These are phyloP conservation scores for Cucumis melo DNA, from an alignment of 306 rosid genomes.

Conservation along the genomic window DNA sequence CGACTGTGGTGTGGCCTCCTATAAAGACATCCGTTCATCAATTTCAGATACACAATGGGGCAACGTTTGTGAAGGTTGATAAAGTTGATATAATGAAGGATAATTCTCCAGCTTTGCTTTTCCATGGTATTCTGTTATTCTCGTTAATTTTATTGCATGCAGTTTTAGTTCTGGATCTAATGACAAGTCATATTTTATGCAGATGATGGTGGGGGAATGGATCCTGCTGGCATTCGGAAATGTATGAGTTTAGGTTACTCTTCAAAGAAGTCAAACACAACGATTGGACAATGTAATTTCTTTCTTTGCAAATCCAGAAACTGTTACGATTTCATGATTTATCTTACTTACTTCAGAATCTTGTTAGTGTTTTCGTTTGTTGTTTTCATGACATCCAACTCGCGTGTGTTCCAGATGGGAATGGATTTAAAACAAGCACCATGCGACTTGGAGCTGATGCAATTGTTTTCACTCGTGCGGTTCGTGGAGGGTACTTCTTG, in stretches of 20 bases:
- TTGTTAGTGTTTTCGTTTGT: not conserved
- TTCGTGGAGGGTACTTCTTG: slow-evolving; percentile 29
- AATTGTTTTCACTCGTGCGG: slow-evolving; percentile 74
- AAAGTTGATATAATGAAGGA: slow-evolving; percentile 58
- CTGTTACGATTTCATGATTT: not conserved
- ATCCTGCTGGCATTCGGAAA: slow-evolving; percentile 58
- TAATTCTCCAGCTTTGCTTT: slow-evolving; percentile 76
- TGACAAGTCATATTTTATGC: slow-evolving; percentile 17
- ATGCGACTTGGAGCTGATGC: slow-evolving; percentile 95
- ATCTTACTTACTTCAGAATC: not conserved
- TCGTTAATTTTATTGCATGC: not conserved
- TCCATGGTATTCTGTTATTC: slow-evolving; percentile 35
- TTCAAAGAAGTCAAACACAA: slow-evolving; percentile 77
- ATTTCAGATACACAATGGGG: slow-evolving; percentile 66
- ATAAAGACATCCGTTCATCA: not conserved
- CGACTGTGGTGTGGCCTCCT: not conserved
- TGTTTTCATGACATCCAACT: not conserved
- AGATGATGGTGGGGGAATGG: slow-evolving; percentile 98
- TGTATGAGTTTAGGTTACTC: slow-evolving; percentile 98
- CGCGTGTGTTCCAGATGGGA: slow-evolving; percentile 58
- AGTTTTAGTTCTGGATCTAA: not conserved
- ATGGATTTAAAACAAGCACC: slow-evolving; percentile 97
- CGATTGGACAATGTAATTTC: slow-evolving; percentile 80
- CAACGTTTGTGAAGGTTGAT: slow-evolving; percentile 76
- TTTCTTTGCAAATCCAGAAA: not conserved